These are phyloP conservation scores for Schizosaccharomyces lindneri DNA, from an alignment of 805 yeast genomes.

Conservation along the genomic window DNA sequence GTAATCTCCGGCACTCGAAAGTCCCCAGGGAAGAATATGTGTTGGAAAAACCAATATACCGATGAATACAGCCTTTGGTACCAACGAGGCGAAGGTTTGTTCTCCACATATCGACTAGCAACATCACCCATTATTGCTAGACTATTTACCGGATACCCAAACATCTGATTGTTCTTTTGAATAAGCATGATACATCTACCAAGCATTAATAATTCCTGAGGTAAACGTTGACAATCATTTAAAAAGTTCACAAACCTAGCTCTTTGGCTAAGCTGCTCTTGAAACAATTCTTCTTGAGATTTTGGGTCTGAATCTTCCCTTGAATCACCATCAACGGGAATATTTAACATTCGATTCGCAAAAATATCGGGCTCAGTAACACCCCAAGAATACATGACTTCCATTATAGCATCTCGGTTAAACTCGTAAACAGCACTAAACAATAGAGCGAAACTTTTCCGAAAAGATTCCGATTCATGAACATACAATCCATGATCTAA, in stretches of 20 bases:
- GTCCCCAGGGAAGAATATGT: neutral
- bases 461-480: conserved; percentile 24
- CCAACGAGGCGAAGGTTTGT: neutral
- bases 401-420: conserved; percentile 23
- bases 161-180: conserved; percentile 38
- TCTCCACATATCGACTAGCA: neutral
- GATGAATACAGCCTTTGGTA: neutral
- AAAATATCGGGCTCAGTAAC: conserved; percentile 35
- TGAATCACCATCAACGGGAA: neutral
- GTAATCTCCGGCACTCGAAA: neutral
- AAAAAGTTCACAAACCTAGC: conserved; percentile 31
- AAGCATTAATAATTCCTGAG: conserved; percentile 37
- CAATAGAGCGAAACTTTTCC: conserved; percentile 29
- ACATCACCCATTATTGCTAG: conserved; percentile 30
- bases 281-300: conserved; percentile 6
- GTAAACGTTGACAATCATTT: conserved; percentile 39
- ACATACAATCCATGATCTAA: conserved; percentile 58
- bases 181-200: conserved; percentile 52
- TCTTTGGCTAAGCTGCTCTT: conserved; percentile 20
- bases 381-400: conserved; percentile 40
- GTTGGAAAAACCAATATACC: neutral
- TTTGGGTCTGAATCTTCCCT: neutral
- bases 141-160: conserved; percentile 55
- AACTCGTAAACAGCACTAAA: conserved; percentile 40
- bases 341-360: conserved; percentile 21